phyloP scores from a whole-genome alignment of 371 early-diverging fungal species.

The Blakeslea trispora region DNA sequence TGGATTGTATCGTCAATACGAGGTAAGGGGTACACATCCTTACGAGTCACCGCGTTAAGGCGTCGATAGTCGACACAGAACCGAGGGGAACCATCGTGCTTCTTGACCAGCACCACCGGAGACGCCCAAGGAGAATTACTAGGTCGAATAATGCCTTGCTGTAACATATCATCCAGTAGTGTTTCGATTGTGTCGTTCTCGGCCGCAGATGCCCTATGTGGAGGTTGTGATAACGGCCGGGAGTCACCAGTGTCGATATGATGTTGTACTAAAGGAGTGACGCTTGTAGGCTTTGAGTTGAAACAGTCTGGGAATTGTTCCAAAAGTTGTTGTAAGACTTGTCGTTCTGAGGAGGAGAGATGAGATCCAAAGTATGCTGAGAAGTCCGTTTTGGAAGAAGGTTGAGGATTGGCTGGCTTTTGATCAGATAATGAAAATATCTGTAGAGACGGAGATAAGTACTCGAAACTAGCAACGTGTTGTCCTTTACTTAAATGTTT shows the following conservation, averaged over 20 bases:
- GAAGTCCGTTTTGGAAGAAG: not conserved
- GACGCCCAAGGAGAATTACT: conserved; percentile 31
- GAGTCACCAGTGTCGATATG: conserved; percentile 18
- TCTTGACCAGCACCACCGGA: conserved; percentile 33
- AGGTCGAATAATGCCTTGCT: conserved; percentile 24
- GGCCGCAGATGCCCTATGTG: conserved; percentile 9
- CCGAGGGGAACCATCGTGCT: conserved; percentile 33
- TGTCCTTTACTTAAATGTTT: conserved; percentile 15
- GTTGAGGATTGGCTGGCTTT: too few species aligned
- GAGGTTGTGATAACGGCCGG: conserved; percentile 6
- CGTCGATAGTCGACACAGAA: conserved; percentile 31
- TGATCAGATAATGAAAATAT: not conserved
- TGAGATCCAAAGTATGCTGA: not conserved
- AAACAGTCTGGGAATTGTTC: conserved; percentile 19
- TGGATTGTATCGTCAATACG: conserved; percentile 33
- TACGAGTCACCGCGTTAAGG: conserved; percentile 37
- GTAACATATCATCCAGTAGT: conserved; percentile 24
- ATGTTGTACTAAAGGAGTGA: conserved; percentile 5
- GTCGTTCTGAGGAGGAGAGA: not conserved
- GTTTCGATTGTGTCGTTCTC: conserved; percentile 20
- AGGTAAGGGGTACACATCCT: conserved; percentile 37
- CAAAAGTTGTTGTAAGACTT: conserved; percentile 3
- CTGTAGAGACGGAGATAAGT: not conserved
- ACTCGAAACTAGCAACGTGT: not conserved
- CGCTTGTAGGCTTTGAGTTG: too few species aligned